Percentiles rank a stretch among this genome's conserved stretches.
These are phyloP conservation scores for Oryza officinalis DNA, from an alignment of 176 grass and related monocot genomes.

Conservation along the genomic window DNA sequence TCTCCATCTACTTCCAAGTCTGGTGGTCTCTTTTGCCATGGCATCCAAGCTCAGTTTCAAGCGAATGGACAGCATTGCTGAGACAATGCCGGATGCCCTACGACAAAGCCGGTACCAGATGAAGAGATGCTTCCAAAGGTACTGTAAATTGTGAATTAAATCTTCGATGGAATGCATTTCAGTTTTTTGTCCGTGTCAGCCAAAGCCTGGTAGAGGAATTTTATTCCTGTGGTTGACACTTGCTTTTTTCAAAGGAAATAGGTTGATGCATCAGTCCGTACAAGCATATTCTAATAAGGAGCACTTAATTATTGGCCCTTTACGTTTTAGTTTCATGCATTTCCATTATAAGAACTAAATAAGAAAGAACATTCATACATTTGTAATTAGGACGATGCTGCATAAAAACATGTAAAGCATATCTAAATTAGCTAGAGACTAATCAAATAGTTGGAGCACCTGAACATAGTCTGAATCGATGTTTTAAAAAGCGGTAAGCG, in stretches of 20 bases:
- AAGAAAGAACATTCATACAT: background rate
- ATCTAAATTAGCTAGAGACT: background rate
- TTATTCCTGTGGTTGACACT: too few relatives aligned
- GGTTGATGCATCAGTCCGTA: too few relatives aligned
- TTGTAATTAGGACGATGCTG: background rate
- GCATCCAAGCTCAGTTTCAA: slow-evolving; percentile 67
- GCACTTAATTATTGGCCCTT: too few relatives aligned
- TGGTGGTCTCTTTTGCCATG: slow-evolving; percentile 41
- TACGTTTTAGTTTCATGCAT: too few relatives aligned
- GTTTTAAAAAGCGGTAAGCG: too few relatives aligned
- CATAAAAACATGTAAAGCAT: background rate
- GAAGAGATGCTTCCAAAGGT: slow-evolving; percentile 90
- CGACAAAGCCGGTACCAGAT: slow-evolving; percentile 92
- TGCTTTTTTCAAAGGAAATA: too few relatives aligned
- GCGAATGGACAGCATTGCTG: slow-evolving; percentile 80
- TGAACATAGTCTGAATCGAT: background rate
- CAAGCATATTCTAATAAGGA: too few relatives aligned
- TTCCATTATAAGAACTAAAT: too few relatives aligned
- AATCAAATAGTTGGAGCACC: background rate
- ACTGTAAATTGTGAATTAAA: background rate
- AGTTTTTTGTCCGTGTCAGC: background rate
- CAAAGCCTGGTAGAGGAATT: background rate
- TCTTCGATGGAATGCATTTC: too few relatives aligned
- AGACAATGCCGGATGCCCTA: slow-evolving; percentile 83
- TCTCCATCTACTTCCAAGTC: background rate